These are phyloP conservation scores for Penstemon barbatus DNA, from an alignment of 257 asterid species.

Conservation along the genomic window DNA sequence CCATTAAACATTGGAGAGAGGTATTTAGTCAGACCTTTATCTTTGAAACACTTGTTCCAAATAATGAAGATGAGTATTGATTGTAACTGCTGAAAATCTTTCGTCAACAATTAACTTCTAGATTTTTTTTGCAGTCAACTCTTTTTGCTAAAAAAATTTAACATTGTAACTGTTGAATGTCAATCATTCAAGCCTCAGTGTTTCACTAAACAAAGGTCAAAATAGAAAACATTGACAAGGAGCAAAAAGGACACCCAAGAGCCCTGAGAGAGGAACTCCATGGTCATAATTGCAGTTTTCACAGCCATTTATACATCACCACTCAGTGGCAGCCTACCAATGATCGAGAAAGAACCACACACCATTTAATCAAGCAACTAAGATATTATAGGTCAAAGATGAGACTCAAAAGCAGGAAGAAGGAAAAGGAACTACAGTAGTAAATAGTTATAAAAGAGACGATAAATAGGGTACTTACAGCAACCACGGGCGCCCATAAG, in stretches of 20 bases:
- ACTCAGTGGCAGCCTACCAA: constrained; percentile 1
- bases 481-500: constrained; percentile 91
- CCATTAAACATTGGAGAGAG: no score
- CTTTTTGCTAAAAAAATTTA: background rate
- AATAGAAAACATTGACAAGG: background rate
- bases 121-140: background rate
- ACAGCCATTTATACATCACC: background rate
- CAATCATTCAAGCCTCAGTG: background rate
- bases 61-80: background rate
- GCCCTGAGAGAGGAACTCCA: background rate
- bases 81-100: background rate
- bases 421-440: background rate
- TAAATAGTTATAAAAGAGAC: constrained; percentile 23
- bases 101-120: background rate
- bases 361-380: constrained; percentile 14
- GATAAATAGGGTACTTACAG: constrained; percentile 55
- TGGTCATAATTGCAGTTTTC: background rate
- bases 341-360: constrained; percentile 10
- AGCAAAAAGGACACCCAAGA: background rate
- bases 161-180: background rate
- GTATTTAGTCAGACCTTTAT: no score
- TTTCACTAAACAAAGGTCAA: no score
- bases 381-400: constrained; percentile 9
- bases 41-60: background rate
- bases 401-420: constrained; percentile 8